Base-by-base conservation (phyloP, 805 yeast species). In the Clavispora asparagi region DNA sequence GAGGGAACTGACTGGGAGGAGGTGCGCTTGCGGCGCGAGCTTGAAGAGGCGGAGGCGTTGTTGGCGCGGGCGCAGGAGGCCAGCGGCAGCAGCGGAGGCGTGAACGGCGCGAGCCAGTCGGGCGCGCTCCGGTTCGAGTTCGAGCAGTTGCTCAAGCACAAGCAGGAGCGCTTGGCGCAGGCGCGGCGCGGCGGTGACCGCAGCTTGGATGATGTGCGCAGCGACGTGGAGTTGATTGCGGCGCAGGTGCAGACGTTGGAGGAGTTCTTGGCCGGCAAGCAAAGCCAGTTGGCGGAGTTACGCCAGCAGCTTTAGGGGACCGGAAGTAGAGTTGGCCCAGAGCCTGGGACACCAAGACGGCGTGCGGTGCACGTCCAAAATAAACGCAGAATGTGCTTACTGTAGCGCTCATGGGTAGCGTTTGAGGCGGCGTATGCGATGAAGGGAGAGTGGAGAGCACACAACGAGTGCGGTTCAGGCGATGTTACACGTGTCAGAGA, bases 1-100 rank as follows among this genome's bases (percentile, higher is more conserved):
- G 78, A 79, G 56, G 90, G 84, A n/a, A 82, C 89, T 1, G 96
- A 90, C 59, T 89, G 97, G 96, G 97, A 91, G 63, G 89, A 85
- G 58, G 95, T 85, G 13, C 77, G 94, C 55, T 75, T 90, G 53
- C 82, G 82, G 66, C 78, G 91, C 50, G 92, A 90, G 61, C 72
- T 92, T 50, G 75, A 82, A 11, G 87, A 87, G 50, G 66, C 91
- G 41, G 96, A 90, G 56, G 65, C 71, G n/a, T 74, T 82, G 54
- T 76, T 87, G 46, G 71, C 67, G 8, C 75, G 78, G 47, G 83
- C 87, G 2, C 65, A 62, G 40, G 47, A 55, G 42, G 62, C 53
- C 16, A 55, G 48, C 26, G 13, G n/a, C 13, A 13, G 13, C 37
- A 19, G 5, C 5, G 37, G 25, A 13, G 32, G 23, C 17, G 31